Evolutionary conservation across 352 stramenopile genomes (phyloP), one percentile per base, ranked within the genome.

Genomic region (Thalassiosira hispida): DNA sequence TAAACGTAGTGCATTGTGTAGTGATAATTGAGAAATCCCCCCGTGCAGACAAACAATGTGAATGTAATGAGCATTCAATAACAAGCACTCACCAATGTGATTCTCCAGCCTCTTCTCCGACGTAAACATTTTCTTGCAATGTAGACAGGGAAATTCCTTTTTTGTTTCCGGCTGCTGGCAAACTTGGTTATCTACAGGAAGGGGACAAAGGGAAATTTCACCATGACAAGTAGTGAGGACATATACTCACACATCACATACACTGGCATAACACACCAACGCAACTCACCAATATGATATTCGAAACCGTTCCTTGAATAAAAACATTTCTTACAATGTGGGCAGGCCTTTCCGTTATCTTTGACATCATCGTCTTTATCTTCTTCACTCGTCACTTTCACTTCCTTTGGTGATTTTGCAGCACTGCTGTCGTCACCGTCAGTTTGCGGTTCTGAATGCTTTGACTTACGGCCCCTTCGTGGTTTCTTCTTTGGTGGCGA

Each of bases 51-150:
- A 38, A 38, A 38, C 8, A 27, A 12, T 31, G 16, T 31, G 29
- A 53, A 53, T n/a, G 5, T 12, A 12, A 18, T 8, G 16, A 14
- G 8, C 23, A 53, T 8, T 23, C 5, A 6, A 53, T 20, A 18
- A 53, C 7, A 53, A 42, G 40, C 5, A 60, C 70, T 53, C 55
- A 79, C 70, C 57, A 18, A 81, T 12, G 51, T 86, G 79, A 74
- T 86, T 83, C n/a, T 63, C n/a, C 44, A 84, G 59, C 22, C 67
- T 75, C 12, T 33, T 40, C 7, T 16, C 35, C n/a, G 44, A 60
- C 0, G 27, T 40, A 25, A 84, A 74, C 20, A 69, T 35, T 64
- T 83, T 86, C 0, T 61, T 25, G 33, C 79, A 86, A 69, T 86
- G 69, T 16, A 69, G 73, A 74, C 79, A 86, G 11, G 65, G 66